Evolutionary conservation across 2,329 filamentous ascomycete species (phyloP).

Genomic region (Mycocentrospora acerina): DNA sequence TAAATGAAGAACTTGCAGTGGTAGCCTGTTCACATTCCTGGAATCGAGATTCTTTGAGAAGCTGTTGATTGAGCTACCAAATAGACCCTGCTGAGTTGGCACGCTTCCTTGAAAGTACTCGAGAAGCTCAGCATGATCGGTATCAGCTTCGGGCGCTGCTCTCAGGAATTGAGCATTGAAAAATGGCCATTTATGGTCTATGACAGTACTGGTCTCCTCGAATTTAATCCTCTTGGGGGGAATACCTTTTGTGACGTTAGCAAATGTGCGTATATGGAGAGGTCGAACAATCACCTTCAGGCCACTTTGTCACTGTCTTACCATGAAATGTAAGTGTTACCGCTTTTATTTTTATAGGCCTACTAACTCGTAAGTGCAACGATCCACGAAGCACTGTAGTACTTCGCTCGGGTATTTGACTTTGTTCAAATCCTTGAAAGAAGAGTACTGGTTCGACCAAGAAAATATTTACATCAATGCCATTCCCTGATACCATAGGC

Average conservation of each 20-base stretch:
- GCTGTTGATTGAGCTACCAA: too few relatives aligned
- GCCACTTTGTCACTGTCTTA: conserved; percentile 89
- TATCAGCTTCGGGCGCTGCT: conserved; percentile 62
- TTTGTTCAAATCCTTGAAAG: conserved; percentile 75
- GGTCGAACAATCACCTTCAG: conserved; percentile 62
- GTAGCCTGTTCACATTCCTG: conserved; percentile 64
- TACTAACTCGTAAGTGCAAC: conserved; percentile 77
- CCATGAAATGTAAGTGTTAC: conserved; percentile 85
- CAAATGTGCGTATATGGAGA: neutral
- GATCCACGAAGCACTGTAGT: conserved; percentile 86
- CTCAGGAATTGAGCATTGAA: conserved; percentile 75
- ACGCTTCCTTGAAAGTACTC: too few relatives aligned
- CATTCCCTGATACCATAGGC: conserved; percentile 76
- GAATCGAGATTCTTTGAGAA: conserved; percentile 46
- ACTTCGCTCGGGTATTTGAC: conserved; percentile 62
- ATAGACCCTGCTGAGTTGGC: too few relatives aligned
- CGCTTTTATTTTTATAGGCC: conserved; percentile 90
- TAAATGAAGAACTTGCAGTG: conserved; percentile 77
- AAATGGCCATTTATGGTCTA: conserved; percentile 87
- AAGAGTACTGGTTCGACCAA: conserved; percentile 79
- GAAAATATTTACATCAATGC: conserved; percentile 71
- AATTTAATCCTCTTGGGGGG: conserved; percentile 83
- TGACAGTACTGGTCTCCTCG: conserved; percentile 79
- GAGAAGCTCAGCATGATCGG: conserved; percentile 64
- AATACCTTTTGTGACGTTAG: conserved; percentile 59